Evolutionary conservation across 306 rosid species (phyloP), one percentile per base, ranked within the genome.

Genomic region (Fragaria nilgerrensis): DNA sequence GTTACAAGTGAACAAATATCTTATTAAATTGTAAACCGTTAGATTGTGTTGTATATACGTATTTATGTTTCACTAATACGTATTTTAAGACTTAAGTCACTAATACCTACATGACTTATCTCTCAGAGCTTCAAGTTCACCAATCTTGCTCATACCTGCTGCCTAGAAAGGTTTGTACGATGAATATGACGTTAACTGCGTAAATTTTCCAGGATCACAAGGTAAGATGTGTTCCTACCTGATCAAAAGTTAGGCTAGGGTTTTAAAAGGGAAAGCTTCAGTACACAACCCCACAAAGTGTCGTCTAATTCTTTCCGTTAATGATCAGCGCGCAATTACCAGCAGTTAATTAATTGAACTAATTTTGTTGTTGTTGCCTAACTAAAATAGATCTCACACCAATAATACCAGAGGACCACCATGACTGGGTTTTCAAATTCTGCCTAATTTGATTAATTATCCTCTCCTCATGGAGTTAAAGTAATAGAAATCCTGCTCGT

Each of bases 371-470:
- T 27, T 7, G 59, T 39, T 73, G 68, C 50, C 77, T 37, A 56
- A 72, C 76, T 53, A 17, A 5, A 70, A 48, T 1, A 48, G 19
- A 17, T 49, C 29, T 45, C 34, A 48, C 59, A 32, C 36, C 74
- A 71, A 27, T 29, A 53, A 8, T 32, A 49, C 17, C 61, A 9
- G 8, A 27, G 68, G 55, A 73, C 77, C 77, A 58, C 68, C 16
- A 16, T n/a, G 25, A 39, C 10, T 39, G 39, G 41, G 19, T 32
- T 39, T 16, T 23, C 43, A 70, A 13, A 14, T 55, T 41, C 39
- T 56, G 68, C 77, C 68, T 73, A 73, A 56, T 73, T 73, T 73
- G 4, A 41, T 73, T 22, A 41, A 48, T 48, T 48, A 48, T 14
- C 14, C 20, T 48, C 43, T 47, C n/a, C n/a, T n/a, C n/a, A n/a